phyloP scores from a whole-genome alignment of 306 rosid genomes.

The Rosa persica region DNA sequence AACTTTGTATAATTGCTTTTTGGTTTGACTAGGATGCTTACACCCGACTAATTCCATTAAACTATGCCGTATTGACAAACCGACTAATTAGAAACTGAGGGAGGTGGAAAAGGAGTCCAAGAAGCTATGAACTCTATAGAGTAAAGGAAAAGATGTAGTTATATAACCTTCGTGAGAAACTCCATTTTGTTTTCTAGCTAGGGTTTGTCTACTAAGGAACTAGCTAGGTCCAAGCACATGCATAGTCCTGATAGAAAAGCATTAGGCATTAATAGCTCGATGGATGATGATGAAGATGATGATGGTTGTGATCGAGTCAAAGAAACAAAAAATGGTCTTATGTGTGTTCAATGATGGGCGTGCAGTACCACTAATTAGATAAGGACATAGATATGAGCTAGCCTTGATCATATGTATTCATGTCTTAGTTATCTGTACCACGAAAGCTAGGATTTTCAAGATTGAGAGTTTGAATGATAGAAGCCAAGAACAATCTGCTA shows the following conservation, averaged over 20 bases:
- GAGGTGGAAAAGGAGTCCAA: slow-evolving; percentile 34
- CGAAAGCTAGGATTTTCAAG: slow-evolving; percentile 6
- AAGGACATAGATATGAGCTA: background rate
- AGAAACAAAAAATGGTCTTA: background rate
- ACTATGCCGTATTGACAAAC: slow-evolving; percentile 14
- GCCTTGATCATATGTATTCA: background rate
- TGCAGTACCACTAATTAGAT: slow-evolving; percentile 1
- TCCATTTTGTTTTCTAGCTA: background rate
- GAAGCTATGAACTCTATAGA: slow-evolving; percentile 36
- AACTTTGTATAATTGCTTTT: background rate
- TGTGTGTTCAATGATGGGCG: slow-evolving; percentile 4
- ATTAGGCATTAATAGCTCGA: background rate
- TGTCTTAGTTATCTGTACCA: background rate
- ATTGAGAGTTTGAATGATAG: background rate
- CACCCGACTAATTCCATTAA: too few species aligned
- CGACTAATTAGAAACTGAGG: slow-evolving; percentile 20
- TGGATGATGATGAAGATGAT: background rate
- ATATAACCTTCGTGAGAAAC: background rate
- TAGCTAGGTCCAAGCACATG: background rate
- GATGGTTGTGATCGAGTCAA: background rate
- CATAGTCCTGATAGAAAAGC: background rate
- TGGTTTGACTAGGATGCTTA: slow-evolving; percentile 28
- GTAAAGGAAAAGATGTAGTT: slow-evolving; percentile 19
- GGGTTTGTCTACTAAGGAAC: background rate
- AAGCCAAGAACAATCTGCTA: background rate